Evolutionary conservation across 345 rosid genomes (phyloP), one percentile per base, ranked within the genome.

Genomic region (Tarenaya hassleriana): DNA sequence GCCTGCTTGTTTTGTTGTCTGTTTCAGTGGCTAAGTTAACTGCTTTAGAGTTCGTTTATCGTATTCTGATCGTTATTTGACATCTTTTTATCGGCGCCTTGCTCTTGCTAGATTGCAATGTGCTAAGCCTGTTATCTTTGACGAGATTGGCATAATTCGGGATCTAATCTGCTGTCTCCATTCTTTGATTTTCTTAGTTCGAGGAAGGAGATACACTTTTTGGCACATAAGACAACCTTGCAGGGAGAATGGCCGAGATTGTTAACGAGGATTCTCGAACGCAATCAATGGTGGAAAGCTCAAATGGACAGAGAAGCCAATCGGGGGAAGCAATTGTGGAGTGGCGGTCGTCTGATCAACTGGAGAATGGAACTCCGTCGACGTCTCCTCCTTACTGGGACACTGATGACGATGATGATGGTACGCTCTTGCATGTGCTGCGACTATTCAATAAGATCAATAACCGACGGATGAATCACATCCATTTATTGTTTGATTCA

Each of bases 321-420:
- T 68, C 84, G 46, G 83, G 80, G 59, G 98, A 88, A 73, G 83
- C 86, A 31, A 54, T 85, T 73, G 83, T 81, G 1, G 85, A 83
- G 71, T 88, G 96, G 91, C 83, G 95, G 47, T 92, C 95, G 27
- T 81, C 91, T 51, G 91, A 71, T 75, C 98, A 77, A 75, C 80
- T 83, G 64, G 96, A 85, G 59, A 88, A 83, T 58, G 96, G 94
- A 62, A 83, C 73, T 16, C 80, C 96, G 19, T 88, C 95, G 8
- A 88, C 97, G 34, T 85, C 98, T 3, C 95, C 88, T 4, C 72
- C 94, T 15, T 88, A 79, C 58, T 85, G 94, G 97, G 98, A 88
- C 64, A 72, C 77, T 14, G 90, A 83, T 0, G 95, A 85, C 3
- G 92, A 85, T 3, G 86, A 75, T 41, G 79, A 71, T 56, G 91